Base-by-base conservation (phyloP, 208 protist species). In the Trypanosoma scelopori region DNA sequence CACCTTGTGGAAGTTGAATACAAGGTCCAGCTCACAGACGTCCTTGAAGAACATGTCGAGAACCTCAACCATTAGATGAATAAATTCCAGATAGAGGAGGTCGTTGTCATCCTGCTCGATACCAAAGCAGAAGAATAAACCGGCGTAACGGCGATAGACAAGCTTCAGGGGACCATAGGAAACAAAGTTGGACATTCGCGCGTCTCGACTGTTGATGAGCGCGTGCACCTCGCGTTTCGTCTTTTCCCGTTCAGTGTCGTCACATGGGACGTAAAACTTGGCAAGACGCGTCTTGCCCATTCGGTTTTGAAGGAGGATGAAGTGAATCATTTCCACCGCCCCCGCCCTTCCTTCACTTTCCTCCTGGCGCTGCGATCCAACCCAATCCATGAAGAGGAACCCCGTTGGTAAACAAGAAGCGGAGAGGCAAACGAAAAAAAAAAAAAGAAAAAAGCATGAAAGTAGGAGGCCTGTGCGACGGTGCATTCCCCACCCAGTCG, bases 31-130 rank as follows among this genome's bases (percentile, higher is more conserved):
- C 77, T 99, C 99, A 70, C 98, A 99, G 20, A 99, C 99, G 71
- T 99, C 99, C 55, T 96, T 97, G 75, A 99, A 99, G 74, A 99
- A 99, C 74, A 98, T 95, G 74, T 99, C 98, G 16, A 99, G 90
- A 39, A 99, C 90, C 76, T 98, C 89, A 25, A 98, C 98, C 66
- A 99, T 98, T 0, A 99, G 71, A 71, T 99, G 98, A 71, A 99
- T 99, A 50, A 94, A 79, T 78, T 99, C 98, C 3, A 99, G 74
- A 70, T 92, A 98, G 0, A 94, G 84, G 11, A 99, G 78, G 50
- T 99, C 98, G 77, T 99, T 99, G 79, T 99, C 99, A 42, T 82
- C 89, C 23, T 90, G 46, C 62, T 99, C 98, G 32, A 99, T 91
- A 58, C 97, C 98, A n/a, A 99, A 85, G 49, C 85, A 97, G 71